Percentiles rank a stretch among this genome's conserved stretches.
These are phyloP conservation scores for Teratosphaeria destructans DNA, from an alignment of 2,329 filamentous ascomycete genomes.

Conservation along the genomic window DNA sequence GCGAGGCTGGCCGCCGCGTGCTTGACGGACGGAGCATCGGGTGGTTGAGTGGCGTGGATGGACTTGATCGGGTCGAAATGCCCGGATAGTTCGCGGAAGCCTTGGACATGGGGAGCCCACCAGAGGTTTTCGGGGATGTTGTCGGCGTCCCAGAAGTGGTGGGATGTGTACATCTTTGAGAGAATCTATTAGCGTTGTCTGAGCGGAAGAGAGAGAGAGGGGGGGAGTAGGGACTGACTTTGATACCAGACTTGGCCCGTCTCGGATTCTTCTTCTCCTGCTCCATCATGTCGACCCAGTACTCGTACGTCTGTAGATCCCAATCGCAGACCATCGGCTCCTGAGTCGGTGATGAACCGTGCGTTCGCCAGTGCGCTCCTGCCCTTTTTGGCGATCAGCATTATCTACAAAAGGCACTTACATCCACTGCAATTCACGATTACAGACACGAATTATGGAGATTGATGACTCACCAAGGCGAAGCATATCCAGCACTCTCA, in stretches of 20 bases:
- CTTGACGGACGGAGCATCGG: constrained; percentile 12
- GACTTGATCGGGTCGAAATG: constrained; percentile 8
- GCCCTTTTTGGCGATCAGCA: constrained; percentile 25
- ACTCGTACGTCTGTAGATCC: constrained; percentile 34
- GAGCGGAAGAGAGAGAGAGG: background rate
- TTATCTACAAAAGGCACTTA: background rate
- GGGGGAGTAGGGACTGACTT: constrained; percentile 5
- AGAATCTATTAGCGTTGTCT: background rate
- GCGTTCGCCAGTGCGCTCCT: constrained; percentile 39
- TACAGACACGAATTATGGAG: background rate
- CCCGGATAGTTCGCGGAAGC: constrained; percentile 19
- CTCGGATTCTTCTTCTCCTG: constrained; percentile 18
- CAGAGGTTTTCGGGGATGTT: constrained; percentile 22
- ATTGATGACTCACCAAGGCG: constrained; percentile 28
- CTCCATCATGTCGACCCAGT: constrained; percentile 28
- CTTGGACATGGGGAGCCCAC: constrained; percentile 29
- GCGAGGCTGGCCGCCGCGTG: constrained; percentile 24
- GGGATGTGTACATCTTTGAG: constrained; percentile 15
- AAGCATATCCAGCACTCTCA: constrained; percentile 32
- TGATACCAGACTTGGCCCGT: constrained; percentile 15
- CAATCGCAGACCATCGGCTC: constrained; percentile 29
- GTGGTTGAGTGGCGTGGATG: constrained; percentile 15
- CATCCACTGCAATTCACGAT: too few relatives aligned
- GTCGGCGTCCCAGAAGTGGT: constrained; percentile 20
- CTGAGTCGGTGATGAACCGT: constrained; percentile 20